Base-by-base conservation (phyloP, 2,329 filamentous ascomycete species). In the Corynespora cassiicola region DNA sequence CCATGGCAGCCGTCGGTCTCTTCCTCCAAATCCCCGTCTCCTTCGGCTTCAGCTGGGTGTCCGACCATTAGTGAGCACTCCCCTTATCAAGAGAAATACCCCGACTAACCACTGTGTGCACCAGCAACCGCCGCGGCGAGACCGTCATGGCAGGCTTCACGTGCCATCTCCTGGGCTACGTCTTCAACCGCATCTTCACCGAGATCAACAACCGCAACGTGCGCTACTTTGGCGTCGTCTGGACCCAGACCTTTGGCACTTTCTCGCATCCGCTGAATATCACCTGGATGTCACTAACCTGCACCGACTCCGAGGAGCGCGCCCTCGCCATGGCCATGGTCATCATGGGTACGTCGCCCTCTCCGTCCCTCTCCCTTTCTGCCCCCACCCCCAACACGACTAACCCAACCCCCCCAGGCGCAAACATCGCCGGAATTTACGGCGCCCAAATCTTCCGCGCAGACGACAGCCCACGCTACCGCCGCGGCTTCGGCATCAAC, bases 351-450 rank as follows among this genome's bases (percentile, higher is more conserved):
- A n/a, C n/a, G n/a, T n/a, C n/a, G n/a, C n/a, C n/a, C n/a, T n/a
- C n/a, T n/a, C n/a, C n/a, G n/a, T n/a, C n/a, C n/a, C n/a, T n/a
- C n/a, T n/a, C n/a, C n/a, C n/a, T n/a, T n/a, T n/a, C n/a, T n/a
- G n/a, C n/a, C n/a, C n/a, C n/a, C n/a, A n/a, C n/a, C n/a, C n/a
- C n/a, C n/a, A n/a, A n/a, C n/a, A 59, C 66, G 65, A 52, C 8
- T 20, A 30, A 21, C 31, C 23, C 31, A 12, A 19, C 22, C 15
- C 12, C 7, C 18, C 83, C 83, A 80, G 76, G 77, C 14, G 81
- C 79, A 31, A 84, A 84, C 48, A 78, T 77, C 17, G 79, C 80
- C 0, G 80, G 79, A 15, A 83, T 84, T 34, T 80, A 81, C 37
- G 81, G 80, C 3, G 78, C 78, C 0, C 80, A 84, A 54, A 77